Conservation (phyloP, 768 basidiomycete species). For the Daedaleopsis nitida region DNA sequence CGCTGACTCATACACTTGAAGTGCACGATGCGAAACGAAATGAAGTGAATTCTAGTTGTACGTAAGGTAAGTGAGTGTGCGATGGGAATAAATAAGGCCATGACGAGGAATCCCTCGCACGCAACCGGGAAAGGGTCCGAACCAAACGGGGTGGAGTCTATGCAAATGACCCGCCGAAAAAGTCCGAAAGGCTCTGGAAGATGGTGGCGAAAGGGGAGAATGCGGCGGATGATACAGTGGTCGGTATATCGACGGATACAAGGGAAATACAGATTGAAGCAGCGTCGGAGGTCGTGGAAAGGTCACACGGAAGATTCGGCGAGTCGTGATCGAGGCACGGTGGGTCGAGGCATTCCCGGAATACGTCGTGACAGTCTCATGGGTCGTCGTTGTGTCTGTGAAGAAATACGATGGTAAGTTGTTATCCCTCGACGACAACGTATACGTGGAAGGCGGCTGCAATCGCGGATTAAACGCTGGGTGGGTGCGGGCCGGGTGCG, state of each 20-base stretch:
- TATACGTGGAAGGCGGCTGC: neutral
- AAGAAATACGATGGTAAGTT: neutral
- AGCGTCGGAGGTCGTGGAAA: neutral
- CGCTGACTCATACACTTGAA: no score
- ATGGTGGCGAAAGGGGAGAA: neutral
- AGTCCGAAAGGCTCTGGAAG: neutral
- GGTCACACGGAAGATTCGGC: neutral
- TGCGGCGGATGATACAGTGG: neutral
- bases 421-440: neutral
- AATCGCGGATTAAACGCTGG: neutral
- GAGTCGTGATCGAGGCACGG: neutral
- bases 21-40: no score
- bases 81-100: no score
- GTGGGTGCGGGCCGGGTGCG: neutral
- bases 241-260: neutral
- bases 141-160: neutral
- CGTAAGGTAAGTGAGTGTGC: no score
- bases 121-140: no score
- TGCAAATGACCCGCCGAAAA: neutral
- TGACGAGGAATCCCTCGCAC: no score
- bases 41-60: no score
- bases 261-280: neutral
- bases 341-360: slow-evolving; percentile 24
- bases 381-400: slow-evolving; percentile 26
- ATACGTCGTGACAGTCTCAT: slow-evolving; percentile 25